phyloP scores from a whole-genome alignment of 768 basidiomycete species.

The Russula sp. region DNA sequence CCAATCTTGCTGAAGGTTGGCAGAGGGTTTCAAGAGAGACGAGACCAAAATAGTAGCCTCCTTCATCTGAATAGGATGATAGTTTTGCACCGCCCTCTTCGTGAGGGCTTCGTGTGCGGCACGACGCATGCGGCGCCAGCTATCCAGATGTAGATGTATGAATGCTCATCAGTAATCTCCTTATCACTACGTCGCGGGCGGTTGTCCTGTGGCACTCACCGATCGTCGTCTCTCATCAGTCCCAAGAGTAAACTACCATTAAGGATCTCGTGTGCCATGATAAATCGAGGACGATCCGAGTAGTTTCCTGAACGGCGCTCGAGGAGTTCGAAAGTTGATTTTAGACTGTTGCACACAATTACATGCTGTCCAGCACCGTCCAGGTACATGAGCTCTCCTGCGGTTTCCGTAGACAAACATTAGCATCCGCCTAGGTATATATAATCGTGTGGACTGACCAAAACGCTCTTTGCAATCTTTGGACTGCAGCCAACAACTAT shows the following conservation, averaged over 20 bases:
- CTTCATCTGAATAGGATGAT: slow-evolving; percentile 32
- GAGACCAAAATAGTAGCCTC: slow-evolving; percentile 36
- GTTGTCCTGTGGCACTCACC: too few relatives aligned
- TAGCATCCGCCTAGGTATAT: neutral
- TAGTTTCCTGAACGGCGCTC: slow-evolving; percentile 35
- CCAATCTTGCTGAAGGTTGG: slow-evolving; percentile 31
- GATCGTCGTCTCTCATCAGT: slow-evolving; percentile 3
- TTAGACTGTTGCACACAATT: slow-evolving; percentile 21
- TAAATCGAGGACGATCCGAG: slow-evolving; percentile 31
- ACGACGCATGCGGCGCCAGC: slow-evolving; percentile 39
- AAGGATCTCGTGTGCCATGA: slow-evolving; percentile 23
- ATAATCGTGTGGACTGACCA: neutral
- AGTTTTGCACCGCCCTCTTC: slow-evolving; percentile 30
- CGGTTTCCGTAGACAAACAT: neutral
- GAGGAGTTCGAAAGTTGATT: slow-evolving; percentile 26
- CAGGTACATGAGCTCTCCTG: slow-evolving; percentile 31
- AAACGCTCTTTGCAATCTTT: slow-evolving; percentile 9
- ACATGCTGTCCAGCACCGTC: slow-evolving; percentile 25
- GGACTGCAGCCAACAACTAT: slow-evolving; percentile 5
- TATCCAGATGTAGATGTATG: too few relatives aligned
- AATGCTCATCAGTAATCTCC: too few relatives aligned
- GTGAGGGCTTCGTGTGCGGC: slow-evolving; percentile 37
- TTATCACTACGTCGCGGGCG: too few relatives aligned
- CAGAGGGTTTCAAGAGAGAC: slow-evolving; percentile 34
- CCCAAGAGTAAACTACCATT: slow-evolving; percentile 7